Evolutionary conservation across 1,139 yeast species (phyloP).

Genomic region (Wickerhamomyces sp.): DNA sequence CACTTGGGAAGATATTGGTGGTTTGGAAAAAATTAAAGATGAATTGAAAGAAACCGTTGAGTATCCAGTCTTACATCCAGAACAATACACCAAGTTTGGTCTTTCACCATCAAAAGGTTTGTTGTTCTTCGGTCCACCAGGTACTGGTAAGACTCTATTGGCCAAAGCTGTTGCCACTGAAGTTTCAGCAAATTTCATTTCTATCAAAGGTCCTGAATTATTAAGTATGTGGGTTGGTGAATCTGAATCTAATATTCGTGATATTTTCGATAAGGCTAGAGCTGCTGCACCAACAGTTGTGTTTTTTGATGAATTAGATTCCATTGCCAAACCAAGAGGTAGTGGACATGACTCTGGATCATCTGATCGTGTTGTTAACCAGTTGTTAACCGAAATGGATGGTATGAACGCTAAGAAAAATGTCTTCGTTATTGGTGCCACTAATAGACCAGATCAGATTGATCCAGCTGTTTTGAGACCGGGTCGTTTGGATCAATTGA

Average conservation of each 20-base stretch:
- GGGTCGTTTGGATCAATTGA: slow-evolving; percentile 97
- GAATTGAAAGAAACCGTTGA: slow-evolving; percentile 98
- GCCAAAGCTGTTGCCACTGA: slow-evolving; percentile 99
- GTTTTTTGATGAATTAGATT: slow-evolving; percentile 94
- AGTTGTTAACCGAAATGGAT: slow-evolving; percentile 97
- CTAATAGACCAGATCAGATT: slow-evolving; percentile 98
- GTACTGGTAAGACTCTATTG: slow-evolving; percentile 96
- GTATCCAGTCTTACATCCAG: slow-evolving; percentile 98
- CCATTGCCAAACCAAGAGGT: slow-evolving; percentile 97
- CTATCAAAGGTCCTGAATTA: slow-evolving; percentile 96
- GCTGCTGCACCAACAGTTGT: slow-evolving; percentile 99
- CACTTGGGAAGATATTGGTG: slow-evolving; percentile 88
- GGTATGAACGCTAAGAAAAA: slow-evolving; percentile 99
- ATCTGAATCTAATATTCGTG: slow-evolving; percentile 95
- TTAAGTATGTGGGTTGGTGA: slow-evolving; percentile 99
- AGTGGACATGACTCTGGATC: slow-evolving; percentile 99
- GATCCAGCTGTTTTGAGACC: slow-evolving; percentile 99
- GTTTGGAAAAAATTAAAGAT: slow-evolving; percentile 85
- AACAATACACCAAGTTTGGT: slow-evolving; percentile 96
- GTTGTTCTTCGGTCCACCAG: slow-evolving; percentile 98
- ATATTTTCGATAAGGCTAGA: slow-evolving; percentile 95
- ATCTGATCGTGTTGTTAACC: slow-evolving; percentile 96
- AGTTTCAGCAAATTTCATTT: slow-evolving; percentile 93
- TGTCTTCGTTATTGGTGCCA: slow-evolving; percentile 98
- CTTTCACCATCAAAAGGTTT: slow-evolving; percentile 98